phyloP scores from a whole-genome alignment of 805 yeast genomes.

The Candida tibetensis region DNA sequence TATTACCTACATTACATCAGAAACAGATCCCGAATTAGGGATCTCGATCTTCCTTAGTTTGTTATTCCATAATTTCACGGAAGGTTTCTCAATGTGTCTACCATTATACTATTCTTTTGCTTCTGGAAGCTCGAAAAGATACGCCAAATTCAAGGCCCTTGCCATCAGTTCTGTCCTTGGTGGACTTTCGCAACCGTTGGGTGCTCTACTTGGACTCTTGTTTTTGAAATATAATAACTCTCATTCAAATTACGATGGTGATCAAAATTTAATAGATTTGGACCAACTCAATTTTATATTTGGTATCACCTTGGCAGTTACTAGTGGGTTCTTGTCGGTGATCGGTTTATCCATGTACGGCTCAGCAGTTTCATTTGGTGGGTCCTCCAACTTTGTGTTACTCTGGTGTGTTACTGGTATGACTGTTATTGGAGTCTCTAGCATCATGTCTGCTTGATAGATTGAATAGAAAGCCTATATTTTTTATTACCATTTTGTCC shows the following conservation, averaged over 20 bases:
- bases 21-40: slow-evolving; percentile 62
- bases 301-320: slow-evolving; percentile 65
- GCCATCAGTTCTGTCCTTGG: slow-evolving; percentile 67
- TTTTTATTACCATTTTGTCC: not conserved
- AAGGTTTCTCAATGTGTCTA: slow-evolving; percentile 90
- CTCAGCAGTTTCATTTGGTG: slow-evolving; percentile 77
- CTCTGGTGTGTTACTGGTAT: slow-evolving; percentile 63
- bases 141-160: slow-evolving; percentile 54
- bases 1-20: slow-evolving; percentile 77
- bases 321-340: slow-evolving; percentile 82
- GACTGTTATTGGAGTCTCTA: slow-evolving; percentile 49
- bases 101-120: slow-evolving; percentile 78
- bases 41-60: slow-evolving; percentile 78
- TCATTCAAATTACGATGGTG: slow-evolving; percentile 23
- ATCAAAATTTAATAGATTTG: slow-evolving; percentile 27
- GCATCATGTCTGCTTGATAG: slow-evolving; percentile 21
- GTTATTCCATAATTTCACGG: slow-evolving; percentile 86
- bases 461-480: no score
- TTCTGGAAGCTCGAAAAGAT: slow-evolving; percentile 41
- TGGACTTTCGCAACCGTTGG: slow-evolving; percentile 83
- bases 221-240: slow-evolving; percentile 40
- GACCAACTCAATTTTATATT: slow-evolving; percentile 43
- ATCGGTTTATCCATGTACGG: slow-evolving; percentile 85
- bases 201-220: slow-evolving; percentile 70
- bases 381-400: slow-evolving; percentile 57